Evolutionary conservation across 129 eudicot species (phyloP).

Genomic region (Flaveria bidentis): DNA sequence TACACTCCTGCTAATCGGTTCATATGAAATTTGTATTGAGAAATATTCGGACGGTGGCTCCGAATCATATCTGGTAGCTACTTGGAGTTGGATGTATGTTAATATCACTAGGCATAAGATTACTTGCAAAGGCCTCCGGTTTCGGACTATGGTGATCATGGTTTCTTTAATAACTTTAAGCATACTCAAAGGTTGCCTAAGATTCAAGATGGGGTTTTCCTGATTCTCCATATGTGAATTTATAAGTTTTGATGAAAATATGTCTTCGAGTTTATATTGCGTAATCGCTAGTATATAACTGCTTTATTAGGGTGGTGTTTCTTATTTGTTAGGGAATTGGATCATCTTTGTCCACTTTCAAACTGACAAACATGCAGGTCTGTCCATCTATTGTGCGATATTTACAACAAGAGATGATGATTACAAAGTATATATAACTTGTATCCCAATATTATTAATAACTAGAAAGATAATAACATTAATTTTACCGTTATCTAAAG

Average conservation of each 20-base stretch:
- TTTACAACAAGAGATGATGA: constrained; percentile 1
- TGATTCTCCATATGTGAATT: constrained; percentile 24
- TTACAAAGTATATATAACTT: constrained; percentile 14
- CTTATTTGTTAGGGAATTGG: not conserved
- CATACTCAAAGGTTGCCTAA: constrained; percentile 27
- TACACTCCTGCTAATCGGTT: not conserved
- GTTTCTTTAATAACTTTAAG: constrained; percentile 31
- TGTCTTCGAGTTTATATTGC: not conserved
- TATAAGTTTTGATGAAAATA: not conserved
- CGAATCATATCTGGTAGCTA: not conserved
- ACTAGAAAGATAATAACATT: too few relatives aligned
- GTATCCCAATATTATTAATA: too few relatives aligned
- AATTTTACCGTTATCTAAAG: too few relatives aligned
- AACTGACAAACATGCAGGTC: not conserved
- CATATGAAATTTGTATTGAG: not conserved
- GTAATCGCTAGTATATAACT: too few relatives aligned
- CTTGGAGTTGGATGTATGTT: constrained; percentile 17
- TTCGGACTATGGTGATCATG: constrained; percentile 26
- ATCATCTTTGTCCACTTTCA: constrained; percentile 17
- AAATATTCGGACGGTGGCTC: not conserved
- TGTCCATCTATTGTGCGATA: not conserved
- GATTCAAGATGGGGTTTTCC: constrained; percentile 17
- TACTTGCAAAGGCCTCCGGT: constrained; percentile 21
- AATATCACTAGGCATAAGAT: constrained; percentile 27
- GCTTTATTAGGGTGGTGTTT: too few relatives aligned